Base-by-base conservation (phyloP, 768 basidiomycete genomes). In the Lactarius evosmus region DNA sequence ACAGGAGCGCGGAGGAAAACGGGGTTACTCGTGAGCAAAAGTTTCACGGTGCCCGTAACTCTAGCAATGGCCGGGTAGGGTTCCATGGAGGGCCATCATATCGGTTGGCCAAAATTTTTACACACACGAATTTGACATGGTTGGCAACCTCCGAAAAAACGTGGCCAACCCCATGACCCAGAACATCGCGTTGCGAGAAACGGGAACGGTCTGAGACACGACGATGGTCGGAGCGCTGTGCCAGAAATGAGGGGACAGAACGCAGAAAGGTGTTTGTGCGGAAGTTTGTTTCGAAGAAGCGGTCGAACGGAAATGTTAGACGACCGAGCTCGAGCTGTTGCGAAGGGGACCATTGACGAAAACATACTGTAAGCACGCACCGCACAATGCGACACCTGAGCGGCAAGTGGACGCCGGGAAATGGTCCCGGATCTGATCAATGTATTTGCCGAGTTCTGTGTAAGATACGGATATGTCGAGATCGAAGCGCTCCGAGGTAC, bases 71-170 rank as follows among this genome's bases (percentile, higher is more conserved):
- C 57, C 53, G 58, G 46, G 52, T 49, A 51, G 32, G 29, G 50
- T 51, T 29, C 62, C 30, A 34, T 17, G 54, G 44, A 40, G 55
- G 40, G 54, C 33, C 46, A 12, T 60, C 58, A 33, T 34, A 65
- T 65, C 56, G 60, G 59, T 56, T 46, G 59, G 54, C 29, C 60
- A 61, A 49, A 65, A 33, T 30, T 57, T 65, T 64, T 50, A 64
- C 57, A 46, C 59, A 61, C 44, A 60, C 33, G 55, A 65, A 65
- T 65, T 61, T 65, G 64, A 65, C 64, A 61, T 57, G 38, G 7
- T 34, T 56, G 60, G 57, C 29, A 57, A 52, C 63, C 44, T 64
- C 63, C 63, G 63, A 54, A 54, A 59, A 52, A 64, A 59, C 50
- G 62, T 59, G 63, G 58, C 17, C 34, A 36, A 49, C 53, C 44